A percentile compares a stretch with the other conserved stretches of the same genome.
These are phyloP conservation scores for Hirschfeldia incana DNA, from an alignment of 345 rosid species.

Conservation along the genomic window DNA sequence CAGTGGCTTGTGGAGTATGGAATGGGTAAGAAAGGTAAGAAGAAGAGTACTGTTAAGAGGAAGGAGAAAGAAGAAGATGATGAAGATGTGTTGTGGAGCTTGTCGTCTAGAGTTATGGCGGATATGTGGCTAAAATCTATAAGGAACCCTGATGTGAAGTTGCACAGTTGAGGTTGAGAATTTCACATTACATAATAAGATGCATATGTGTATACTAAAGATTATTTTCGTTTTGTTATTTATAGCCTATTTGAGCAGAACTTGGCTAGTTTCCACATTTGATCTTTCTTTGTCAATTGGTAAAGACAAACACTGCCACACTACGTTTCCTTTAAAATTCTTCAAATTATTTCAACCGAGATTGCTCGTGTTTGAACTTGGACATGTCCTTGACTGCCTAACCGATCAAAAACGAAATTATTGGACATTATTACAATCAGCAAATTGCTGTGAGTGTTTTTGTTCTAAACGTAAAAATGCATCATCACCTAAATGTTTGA, in stretches of 20 bases:
- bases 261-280: neutral
- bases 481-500: neutral
- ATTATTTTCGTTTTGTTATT: neutral
- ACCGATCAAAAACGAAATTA: neutral
- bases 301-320: neutral
- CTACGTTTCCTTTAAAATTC: neutral
- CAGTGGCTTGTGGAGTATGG: constrained; percentile 87
- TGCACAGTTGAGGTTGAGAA: constrained; percentile 12
- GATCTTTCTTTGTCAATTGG: neutral
- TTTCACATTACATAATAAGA: constrained; percentile 14
- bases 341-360: neutral
- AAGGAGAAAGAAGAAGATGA: constrained; percentile 51
- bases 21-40: constrained; percentile 61
- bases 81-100: constrained; percentile 74
- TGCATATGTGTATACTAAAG: constrained; percentile 13
- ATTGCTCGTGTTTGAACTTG: neutral
- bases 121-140: constrained; percentile 93
- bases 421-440: neutral
- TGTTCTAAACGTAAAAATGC: neutral
- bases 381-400: neutral
- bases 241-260: neutral
- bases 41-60: constrained; percentile 56
- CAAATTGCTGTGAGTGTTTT: neutral
- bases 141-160: constrained; percentile 84
- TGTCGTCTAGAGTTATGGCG: constrained; percentile 88